phyloP scores from a whole-genome alignment of 345 rosid species.

The Salix caprea region DNA sequence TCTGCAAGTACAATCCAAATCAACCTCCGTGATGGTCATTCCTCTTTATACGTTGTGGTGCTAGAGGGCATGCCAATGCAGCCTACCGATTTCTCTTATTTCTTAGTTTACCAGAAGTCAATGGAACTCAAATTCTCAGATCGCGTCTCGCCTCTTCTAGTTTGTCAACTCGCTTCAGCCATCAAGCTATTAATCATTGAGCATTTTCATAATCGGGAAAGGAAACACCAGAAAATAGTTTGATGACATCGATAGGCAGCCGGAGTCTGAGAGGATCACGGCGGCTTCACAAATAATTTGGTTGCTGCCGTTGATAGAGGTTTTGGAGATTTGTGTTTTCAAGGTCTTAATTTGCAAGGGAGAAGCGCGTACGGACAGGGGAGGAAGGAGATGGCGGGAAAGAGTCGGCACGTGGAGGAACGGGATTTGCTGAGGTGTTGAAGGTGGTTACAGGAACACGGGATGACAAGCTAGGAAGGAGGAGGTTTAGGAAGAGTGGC shows the following conservation, averaged over 20 bases:
- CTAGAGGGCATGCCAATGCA: too few relatives aligned
- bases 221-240: too few relatives aligned
- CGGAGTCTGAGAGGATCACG: constrained; percentile 25
- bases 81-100: too few relatives aligned
- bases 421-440: background rate
- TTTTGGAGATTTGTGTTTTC: background rate
- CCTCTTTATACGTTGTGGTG: background rate
- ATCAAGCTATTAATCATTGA: too few relatives aligned
- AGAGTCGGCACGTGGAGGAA: constrained; percentile 1
- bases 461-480: too few relatives aligned
- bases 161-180: too few relatives aligned
- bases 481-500: background rate
- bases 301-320: constrained; percentile 25
- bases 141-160: too few relatives aligned
- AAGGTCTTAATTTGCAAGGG: background rate
- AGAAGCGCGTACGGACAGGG: background rate
- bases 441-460: too few relatives aligned
- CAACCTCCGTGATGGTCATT: background rate
- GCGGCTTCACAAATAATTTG: constrained; percentile 10
- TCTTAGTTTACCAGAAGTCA: too few relatives aligned
- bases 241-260: constrained; percentile 37
- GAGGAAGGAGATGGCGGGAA: constrained; percentile 21
- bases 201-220: too few relatives aligned
- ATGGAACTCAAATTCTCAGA: too few relatives aligned
- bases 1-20: too few relatives aligned